Evolutionary conservation across 768 basidiomycete species (phyloP), one percentile per base, ranked within the genome.

Genomic region (Termitomyces sp.): DNA sequence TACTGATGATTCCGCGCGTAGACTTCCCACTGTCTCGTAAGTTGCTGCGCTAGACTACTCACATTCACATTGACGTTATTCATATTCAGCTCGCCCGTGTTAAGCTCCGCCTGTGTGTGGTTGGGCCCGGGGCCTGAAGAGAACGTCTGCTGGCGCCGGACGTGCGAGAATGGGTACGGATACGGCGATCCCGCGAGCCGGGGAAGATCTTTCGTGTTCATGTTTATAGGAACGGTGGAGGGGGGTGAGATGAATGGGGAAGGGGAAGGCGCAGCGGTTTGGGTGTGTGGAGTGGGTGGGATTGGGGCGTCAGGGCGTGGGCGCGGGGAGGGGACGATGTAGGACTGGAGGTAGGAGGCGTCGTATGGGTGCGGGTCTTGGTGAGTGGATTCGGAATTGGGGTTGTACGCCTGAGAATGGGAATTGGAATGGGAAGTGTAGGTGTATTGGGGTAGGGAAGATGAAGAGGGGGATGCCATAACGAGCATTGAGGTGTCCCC

Each of bases 291-390:
- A 0, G 90, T 91, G 0, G 90, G 89, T 0, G 90, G 89, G 38
- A 91, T 78, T 16, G 90, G 90, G 0, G 88, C 89, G 54, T 84
- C 81, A 0, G 88, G 89, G 0, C 89, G 83, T n/a, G n/a, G n/a
- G n/a, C n/a, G n/a, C n/a, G n/a, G n/a, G n/a, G n/a, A 3, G 80
- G 74, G 1, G 83, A 78, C n/a, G 25, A 76, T 79, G 20, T 83
- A 71, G 62, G 78, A 66, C 52, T 83, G 82, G 36, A 87, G 72
- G 66, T 85, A 87, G 13, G 81, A 78, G 0, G 84, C 72, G 60
- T 88, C 84, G 41, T 86, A 80, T 57, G 76, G 76, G 12, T 83
- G 80, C 31, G 78, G 69, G 35, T 88, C 87, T 41, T 88, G 85
- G n/a, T 0, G 74, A 75, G 50, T 78, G 75, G 4, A 77, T 62